Base-by-base conservation (phyloP, 345 rosid genomes). In the Lumnitzera racemosa region DNA sequence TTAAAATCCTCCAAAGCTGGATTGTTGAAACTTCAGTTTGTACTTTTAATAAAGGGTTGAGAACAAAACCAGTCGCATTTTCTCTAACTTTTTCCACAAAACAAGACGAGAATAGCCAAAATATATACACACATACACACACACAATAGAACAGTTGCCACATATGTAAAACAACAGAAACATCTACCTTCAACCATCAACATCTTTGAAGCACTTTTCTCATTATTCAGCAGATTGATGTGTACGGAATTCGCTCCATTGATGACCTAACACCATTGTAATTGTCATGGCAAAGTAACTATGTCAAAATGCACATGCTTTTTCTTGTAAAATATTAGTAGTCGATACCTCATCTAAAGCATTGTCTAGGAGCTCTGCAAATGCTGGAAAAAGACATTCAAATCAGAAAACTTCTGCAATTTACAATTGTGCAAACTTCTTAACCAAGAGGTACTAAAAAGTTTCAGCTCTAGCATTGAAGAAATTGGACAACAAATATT, bases 321-420 rank as follows among this genome's bases (percentile, higher is more conserved):
- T 36, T 36, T 5, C 11, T 36, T 36, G 43, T 4, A 1, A 36
- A 36, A 36, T 6, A 1, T 36, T 36, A 36, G 43, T 4, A 36
- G 43, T 36, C 7, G 6, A 14, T 69, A 89, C 98, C 91, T 92
- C 98, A 55, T 92, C 98, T 76, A 92, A 74, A 2, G 91, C 68
- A 49, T 92, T 92, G 70, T 92, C 98, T 51, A 92, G 60, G 66
- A 92, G 98, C 70, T 92, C 98, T 0, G 96, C 98, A 65, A 87
- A 83, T 49, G 98, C 98, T 92, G 81, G 81, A 67, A 62, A 62
- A 63, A 13, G 13, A 60, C 46, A 49, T 49, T 36, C 43, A 10
- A 46, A 27, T 48, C 43, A 36, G 43, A 36, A 27, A 36, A 36
- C 10, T 36, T 36, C 43, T 5, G 43, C 43, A 9, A 1, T 9